Evolutionary conservation across 2,329 filamentous ascomycete genomes (phyloP).

Genomic region (Talaromyces sp.): DNA sequence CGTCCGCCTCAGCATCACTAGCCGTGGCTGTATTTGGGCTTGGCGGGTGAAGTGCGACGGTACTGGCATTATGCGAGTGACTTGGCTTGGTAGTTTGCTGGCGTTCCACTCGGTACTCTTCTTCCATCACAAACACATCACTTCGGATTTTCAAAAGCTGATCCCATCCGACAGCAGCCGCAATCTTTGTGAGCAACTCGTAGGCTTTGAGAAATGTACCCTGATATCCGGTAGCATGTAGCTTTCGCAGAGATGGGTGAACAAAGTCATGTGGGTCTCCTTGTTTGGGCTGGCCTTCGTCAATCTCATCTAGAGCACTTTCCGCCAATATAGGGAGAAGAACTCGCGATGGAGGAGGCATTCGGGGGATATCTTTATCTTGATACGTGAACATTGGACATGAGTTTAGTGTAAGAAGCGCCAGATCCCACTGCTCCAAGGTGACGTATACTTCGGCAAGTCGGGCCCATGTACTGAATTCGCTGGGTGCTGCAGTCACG

Average conservation of each 20-base stretch:
- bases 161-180: conserved; percentile 96
- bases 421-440: conserved; percentile 95
- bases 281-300: conserved; percentile 73
- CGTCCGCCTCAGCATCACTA: conserved; percentile 31
- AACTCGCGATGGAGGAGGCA: conserved; percentile 89
- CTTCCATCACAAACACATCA: conserved; percentile 99
- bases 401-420: conserved; percentile 91
- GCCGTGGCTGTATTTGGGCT: conserved; percentile 41
- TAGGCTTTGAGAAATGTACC: conserved; percentile 97
- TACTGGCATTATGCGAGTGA: conserved; percentile 68
- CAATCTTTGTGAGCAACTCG: conserved; percentile 89
- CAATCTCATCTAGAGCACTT: conserved; percentile 91
- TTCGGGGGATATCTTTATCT: conserved; percentile 91
- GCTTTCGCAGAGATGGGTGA: conserved; percentile 78
- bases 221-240: conserved; percentile 86
- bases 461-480: conserved; percentile 95
- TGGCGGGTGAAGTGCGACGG: conserved; percentile 71
- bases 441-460: conserved; percentile 90
- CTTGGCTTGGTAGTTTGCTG: conserved; percentile 34
- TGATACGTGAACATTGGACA: conserved; percentile 99
- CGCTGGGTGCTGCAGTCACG: conserved; percentile 91
- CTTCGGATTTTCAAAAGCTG: conserved; percentile 91
- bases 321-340: conserved; percentile 83
- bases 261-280: conserved; percentile 80
- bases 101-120: conserved; percentile 85